Conservation (phyloP, 805 yeast species). For the Scheffersomyces ergatensis region DNA sequence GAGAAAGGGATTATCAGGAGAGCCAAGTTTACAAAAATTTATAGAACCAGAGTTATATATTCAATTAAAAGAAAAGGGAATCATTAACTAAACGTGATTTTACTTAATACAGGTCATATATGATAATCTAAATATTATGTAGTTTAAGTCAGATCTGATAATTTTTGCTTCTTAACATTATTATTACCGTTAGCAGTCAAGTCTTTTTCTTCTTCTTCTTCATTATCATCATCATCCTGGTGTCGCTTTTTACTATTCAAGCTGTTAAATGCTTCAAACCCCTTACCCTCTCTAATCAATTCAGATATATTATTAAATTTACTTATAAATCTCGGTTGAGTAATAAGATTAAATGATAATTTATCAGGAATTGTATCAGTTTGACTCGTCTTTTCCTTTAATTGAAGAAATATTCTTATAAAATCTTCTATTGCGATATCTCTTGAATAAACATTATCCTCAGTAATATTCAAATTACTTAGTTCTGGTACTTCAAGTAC, state of each 20-base stretch:
- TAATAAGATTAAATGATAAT: slow-evolving; percentile 16
- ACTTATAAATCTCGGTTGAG: slow-evolving; percentile 25
- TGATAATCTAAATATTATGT: not conserved
- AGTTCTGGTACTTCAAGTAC: slow-evolving; percentile 26
- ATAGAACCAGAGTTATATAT: slow-evolving; percentile 60
- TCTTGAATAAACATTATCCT: slow-evolving; percentile 26
- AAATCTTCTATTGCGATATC: slow-evolving; percentile 25
- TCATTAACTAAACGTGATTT: slow-evolving; percentile 12
- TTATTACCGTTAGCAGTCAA: no score
- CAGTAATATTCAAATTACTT: slow-evolving; percentile 22
- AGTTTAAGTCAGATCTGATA: not conserved
- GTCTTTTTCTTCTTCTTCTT: not conserved
- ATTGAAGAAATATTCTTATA: slow-evolving; percentile 17
- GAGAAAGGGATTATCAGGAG: slow-evolving; percentile 81
- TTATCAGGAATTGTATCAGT: slow-evolving; percentile 6
- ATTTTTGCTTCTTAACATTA: not conserved
- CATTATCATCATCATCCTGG: not conserved
- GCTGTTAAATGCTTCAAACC: slow-evolving; percentile 10
- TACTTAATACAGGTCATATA: not conserved
- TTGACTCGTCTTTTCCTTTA: slow-evolving; percentile 10
- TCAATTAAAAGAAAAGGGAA: slow-evolving; percentile 51
- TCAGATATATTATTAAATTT: slow-evolving; percentile 22
- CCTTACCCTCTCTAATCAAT: slow-evolving; percentile 14
- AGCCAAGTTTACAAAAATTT: slow-evolving; percentile 63
- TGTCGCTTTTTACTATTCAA: not conserved